A percentile compares a stretch with the other conserved stretches of the same genome.
These are phyloP conservation scores for Paratinospora sagittata DNA, from an alignment of 164 flowering plant genomes.

Conservation along the genomic window DNA sequence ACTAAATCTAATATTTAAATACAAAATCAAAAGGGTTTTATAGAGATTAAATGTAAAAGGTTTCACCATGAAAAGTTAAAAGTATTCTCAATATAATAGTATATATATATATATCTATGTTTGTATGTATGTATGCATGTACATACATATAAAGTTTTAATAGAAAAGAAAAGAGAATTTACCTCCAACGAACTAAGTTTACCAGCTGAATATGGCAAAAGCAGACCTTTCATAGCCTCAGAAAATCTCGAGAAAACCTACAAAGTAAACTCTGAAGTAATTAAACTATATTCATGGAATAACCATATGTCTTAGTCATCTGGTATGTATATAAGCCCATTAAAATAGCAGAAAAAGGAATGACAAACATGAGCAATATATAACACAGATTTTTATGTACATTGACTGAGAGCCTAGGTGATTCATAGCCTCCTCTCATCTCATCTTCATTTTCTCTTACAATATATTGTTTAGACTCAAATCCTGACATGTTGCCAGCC, in stretches of 20 bases:
- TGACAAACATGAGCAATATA: neutral
- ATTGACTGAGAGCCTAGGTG: slow-evolving; percentile 30
- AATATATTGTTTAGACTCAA: slow-evolving; percentile 13
- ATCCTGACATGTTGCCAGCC: slow-evolving; percentile 16
- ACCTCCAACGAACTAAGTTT: slow-evolving; percentile 46
- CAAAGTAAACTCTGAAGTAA: slow-evolving; percentile 15
- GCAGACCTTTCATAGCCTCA: slow-evolving; percentile 25
- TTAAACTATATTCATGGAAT: neutral
- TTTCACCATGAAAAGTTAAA: too few species aligned
- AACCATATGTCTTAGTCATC: neutral
- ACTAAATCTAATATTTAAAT: too few species aligned
- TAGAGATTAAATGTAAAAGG: too few species aligned
- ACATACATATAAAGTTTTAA: too few species aligned
- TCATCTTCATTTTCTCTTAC: slow-evolving; percentile 16
- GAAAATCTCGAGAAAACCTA: slow-evolving; percentile 48
- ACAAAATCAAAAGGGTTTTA: too few species aligned
- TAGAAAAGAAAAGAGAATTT: slow-evolving; percentile 8
- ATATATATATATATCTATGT: too few species aligned
- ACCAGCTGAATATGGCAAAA: slow-evolving; percentile 31
- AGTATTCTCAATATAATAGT: too few species aligned
- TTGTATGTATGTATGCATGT: too few species aligned
- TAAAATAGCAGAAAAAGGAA: neutral
- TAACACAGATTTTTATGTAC: slow-evolving; percentile 32
- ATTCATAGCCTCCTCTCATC: slow-evolving; percentile 16
- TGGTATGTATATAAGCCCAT: neutral